These are phyloP conservation scores for Hypoxylon sp. DNA, from an alignment of 2,329 filamentous ascomycete species.

Conservation along the genomic window DNA sequence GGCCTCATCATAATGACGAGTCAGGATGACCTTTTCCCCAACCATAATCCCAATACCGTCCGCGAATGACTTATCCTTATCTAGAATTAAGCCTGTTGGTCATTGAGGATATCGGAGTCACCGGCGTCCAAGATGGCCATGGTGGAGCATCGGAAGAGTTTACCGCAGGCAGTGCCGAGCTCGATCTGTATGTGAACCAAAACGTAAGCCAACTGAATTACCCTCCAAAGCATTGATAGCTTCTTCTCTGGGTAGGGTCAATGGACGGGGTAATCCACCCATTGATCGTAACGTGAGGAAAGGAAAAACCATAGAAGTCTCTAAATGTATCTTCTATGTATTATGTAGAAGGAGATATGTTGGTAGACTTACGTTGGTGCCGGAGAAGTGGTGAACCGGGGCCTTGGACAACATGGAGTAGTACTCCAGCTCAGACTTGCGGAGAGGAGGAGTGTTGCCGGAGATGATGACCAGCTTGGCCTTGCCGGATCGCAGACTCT, in stretches of 20 bases:
- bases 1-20: constrained; percentile 34
- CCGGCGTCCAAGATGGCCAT: constrained; percentile 98
- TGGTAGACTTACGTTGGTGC: constrained; percentile 91
- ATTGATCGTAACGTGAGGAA: constrained; percentile 15
- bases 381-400: constrained; percentile 96
- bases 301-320: constrained; percentile 26
- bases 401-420: constrained; percentile 94
- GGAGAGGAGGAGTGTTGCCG: constrained; percentile 96
- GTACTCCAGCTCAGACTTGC: constrained; percentile 98
- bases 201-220: constrained; percentile 72
- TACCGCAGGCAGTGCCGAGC: constrained; percentile 97
- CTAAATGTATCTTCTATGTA: constrained; percentile 28
- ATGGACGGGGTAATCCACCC: constrained; percentile 44
- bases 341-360: constrained; percentile 23
- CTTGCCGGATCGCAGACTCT: constrained; percentile 94
- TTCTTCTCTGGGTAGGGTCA: constrained; percentile 88
- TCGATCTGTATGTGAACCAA: constrained; percentile 79
- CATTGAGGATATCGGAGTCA: constrained; percentile 96
- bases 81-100: constrained; percentile 73
- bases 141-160: constrained; percentile 98
- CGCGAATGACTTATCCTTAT: constrained; percentile 45
- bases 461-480: constrained; percentile 98
- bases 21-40: constrained; percentile 48
- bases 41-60: constrained; percentile 53
- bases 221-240: constrained; percentile 90